A percentile compares a stretch with the other conserved stretches of the same genome.
Conservation (phyloP, 2,329 filamentous ascomycete genomes). For the Calonectria henricotiae region DNA sequence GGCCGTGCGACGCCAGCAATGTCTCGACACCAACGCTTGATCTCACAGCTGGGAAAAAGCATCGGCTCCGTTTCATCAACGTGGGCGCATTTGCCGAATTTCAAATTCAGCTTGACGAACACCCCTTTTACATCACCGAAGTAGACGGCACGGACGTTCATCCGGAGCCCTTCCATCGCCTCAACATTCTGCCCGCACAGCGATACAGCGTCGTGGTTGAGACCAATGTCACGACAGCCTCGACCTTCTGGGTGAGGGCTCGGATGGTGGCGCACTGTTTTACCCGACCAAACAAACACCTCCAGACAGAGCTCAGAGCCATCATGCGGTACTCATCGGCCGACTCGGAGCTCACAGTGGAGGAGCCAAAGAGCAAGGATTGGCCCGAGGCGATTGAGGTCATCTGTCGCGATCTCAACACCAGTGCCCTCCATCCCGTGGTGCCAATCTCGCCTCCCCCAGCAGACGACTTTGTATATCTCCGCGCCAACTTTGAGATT, state of each 20-base stretch:
- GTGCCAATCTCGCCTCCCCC: constrained; percentile 57
- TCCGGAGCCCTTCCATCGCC: constrained; percentile 71
- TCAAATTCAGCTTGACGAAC: constrained; percentile 80
- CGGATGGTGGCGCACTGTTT: constrained; percentile 63
- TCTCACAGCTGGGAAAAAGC: constrained; percentile 70
- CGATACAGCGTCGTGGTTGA: constrained; percentile 79
- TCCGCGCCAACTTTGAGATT: constrained; percentile 72
- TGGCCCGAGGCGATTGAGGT: constrained; percentile 67
- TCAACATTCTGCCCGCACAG: constrained; percentile 80
- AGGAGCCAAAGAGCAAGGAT: constrained; percentile 61
- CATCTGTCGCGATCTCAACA: constrained; percentile 70
- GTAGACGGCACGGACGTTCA: constrained; percentile 80
- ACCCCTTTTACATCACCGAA: constrained; percentile 77
- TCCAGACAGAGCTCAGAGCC: constrained; percentile 54
- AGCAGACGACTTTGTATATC: constrained; percentile 61
- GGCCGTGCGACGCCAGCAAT: constrained; percentile 64
- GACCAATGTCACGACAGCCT: constrained; percentile 69
- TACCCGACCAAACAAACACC: constrained; percentile 52
- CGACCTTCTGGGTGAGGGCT: constrained; percentile 77
- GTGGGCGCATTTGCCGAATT: constrained; percentile 81
- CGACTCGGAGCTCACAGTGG: rapidly evolving
- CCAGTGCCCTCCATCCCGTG: constrained; percentile 62
- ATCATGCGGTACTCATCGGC: constrained; percentile 54
- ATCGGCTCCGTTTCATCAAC: constrained; percentile 80
- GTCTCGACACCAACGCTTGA: constrained; percentile 61